Base-by-base conservation (phyloP, 108 stramenopile genomes). In the Skeletonema grethae region DNA sequence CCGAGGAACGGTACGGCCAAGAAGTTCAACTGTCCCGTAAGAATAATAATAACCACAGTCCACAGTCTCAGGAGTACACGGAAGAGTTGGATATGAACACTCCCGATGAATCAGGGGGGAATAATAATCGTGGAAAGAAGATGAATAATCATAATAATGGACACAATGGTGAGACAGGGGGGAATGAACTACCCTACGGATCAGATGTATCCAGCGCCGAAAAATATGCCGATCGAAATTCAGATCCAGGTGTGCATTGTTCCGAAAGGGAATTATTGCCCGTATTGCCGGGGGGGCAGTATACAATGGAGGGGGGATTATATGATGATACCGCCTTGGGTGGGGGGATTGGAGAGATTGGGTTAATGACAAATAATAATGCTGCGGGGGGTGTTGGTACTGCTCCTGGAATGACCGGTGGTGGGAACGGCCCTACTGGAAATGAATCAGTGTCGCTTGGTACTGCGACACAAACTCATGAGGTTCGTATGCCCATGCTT, bases 401-500 rank as follows among this genome's bases (percentile, higher is more conserved):
- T 6, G 38, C 38, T 12, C 38, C 38, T 39, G 38, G 38, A 39
- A 39, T 39, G 38, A 39, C 38, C 43, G 43, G 43, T 45, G 46
- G 46, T n/a, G 46, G 16, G 0, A 18, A 18, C 11, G 57, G 34
- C 4, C 36, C 63, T 36, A 48, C 58, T 9, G 79, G 72, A 15
- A 63, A 67, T 12, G 72, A 73, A 39, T 65, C 69, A 13, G 88
- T 87, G 46, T 90, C 90, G 0, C 68, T 89, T 0, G 86, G 88
- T 12, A 95, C 94, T 2, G 91, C 91, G 12, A 95, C 94, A 16
- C 94, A 92, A 75, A 92, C 94, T 0, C 91, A 95, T 64, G 90
- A 92, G 74, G 90, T 92, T 3, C 82, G 87, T 5, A 93, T 91
- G 94, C 94, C 94, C 20, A 91, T 95, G 94, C 88, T 87, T 35